These are phyloP conservation scores for Vinca major DNA, from an alignment of 305 asterid genomes.

Conservation along the genomic window DNA sequence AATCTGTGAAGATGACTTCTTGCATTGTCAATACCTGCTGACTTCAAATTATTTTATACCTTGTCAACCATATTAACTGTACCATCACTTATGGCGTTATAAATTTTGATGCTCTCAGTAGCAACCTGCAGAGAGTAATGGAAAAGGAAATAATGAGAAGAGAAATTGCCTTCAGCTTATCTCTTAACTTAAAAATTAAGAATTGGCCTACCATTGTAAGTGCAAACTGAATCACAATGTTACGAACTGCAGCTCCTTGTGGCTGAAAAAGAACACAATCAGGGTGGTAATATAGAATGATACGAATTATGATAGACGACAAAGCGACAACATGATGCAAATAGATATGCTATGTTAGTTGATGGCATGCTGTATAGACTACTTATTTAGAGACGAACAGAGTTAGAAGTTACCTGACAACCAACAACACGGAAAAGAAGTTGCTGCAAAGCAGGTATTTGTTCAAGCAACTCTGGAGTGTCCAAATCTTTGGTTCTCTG, in stretches of 20 bases:
- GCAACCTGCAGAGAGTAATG: slow-evolving; percentile 51
- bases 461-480: slow-evolving; percentile 73
- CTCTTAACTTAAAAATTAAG: not conserved
- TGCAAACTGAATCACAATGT: slow-evolving; percentile 77
- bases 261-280: slow-evolving; percentile 56
- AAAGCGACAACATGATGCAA: not conserved
- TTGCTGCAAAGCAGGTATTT: slow-evolving; percentile 78
- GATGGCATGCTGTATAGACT: not conserved
- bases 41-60: slow-evolving; percentile 35
- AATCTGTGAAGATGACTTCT: not conserved
- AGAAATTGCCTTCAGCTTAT: slow-evolving; percentile 1
- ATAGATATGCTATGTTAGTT: not conserved
- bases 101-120: slow-evolving; percentile 82
- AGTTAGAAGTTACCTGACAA: slow-evolving; percentile 58
- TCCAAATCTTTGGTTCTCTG: slow-evolving; percentile 94
- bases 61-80: slow-evolving; percentile 90
- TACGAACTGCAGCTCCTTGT: slow-evolving; percentile 88
- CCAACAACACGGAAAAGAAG: slow-evolving; percentile 79
- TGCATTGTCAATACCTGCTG: not conserved
- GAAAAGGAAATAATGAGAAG: slow-evolving; percentile 3
- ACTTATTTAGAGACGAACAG: slow-evolving; percentile 11
- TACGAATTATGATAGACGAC: not conserved
- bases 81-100: slow-evolving; percentile 81
- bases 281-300: slow-evolving; percentile 15
- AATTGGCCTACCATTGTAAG: slow-evolving; percentile 65